Base-by-base conservation (phyloP, 257 asterid genomes). In the Lantana camara region DNA sequence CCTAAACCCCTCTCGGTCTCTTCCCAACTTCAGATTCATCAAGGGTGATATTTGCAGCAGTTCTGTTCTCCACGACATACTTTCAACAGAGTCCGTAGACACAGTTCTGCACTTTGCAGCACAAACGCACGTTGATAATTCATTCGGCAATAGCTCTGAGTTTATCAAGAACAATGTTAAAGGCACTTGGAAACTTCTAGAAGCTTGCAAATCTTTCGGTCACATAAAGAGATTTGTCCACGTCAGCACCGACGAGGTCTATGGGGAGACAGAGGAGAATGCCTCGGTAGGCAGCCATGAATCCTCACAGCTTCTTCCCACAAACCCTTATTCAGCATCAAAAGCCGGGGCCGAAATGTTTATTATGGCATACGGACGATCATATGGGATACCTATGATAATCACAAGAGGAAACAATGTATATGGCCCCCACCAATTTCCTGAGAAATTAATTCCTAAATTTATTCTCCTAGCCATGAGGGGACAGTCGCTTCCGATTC, bases 281-380 rank as follows among this genome's bases (percentile, higher is more conserved):
- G 80, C 85, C n/a, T 65, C 59, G 0, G 71, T 76, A 2, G 84
- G 84, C 12, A 79, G 73, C 52, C 75, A 70, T 21, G 85, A 80
- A 67, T 76, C 77, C 4, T 80, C 82, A 0, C 82, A 70, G 74
- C 80, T 80, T 56, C 82, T 76, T 44, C 85, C 85, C 3, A 80
- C 85, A 7, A 80, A 80, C 29, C 85, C 85, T 0, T 80, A 80
- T 21, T 73, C 85, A 3, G 85, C 85, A 24, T 73, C 85, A 1
- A 80, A 80, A 70, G 82, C 85, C 7, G 85, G 82, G 57, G 85
- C 85, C 4, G 85, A 80, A 67, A 80, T 80, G 85, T 78, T 80
- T 14, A 80, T 76, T 7, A 63, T 80, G 85, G 85, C 85, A 7
- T 80, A 73, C 45, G 80, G 82, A 14, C 48, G 80, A 10, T 80